These are phyloP conservation scores for Colletotrichum australisinense DNA, from an alignment of 2,329 filamentous ascomycete genomes.

Conservation along the genomic window DNA sequence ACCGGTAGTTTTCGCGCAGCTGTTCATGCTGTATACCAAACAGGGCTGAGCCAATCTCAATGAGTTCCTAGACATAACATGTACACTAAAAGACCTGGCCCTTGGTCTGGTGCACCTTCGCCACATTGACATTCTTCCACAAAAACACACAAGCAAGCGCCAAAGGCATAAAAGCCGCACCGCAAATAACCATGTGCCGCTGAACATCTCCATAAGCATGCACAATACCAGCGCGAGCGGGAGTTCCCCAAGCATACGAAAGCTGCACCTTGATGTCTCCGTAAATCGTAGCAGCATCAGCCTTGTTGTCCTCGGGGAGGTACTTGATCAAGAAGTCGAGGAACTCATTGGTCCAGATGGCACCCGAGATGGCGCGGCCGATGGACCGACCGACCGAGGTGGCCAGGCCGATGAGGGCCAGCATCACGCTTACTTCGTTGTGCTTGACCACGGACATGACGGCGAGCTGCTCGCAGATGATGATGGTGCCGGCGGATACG, in stretches of 20 bases:
- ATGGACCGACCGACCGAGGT: conserved; percentile 46
- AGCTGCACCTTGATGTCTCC: conserved; percentile 47
- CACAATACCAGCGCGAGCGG: conserved; percentile 55
- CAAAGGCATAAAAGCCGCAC: conserved; percentile 24
- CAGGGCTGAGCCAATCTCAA: too few relatives aligned
- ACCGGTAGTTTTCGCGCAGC: too few relatives aligned
- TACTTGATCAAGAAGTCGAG: conserved; percentile 48
- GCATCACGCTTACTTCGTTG: conserved; percentile 44
- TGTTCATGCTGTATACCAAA: too few relatives aligned
- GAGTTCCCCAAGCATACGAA: conserved; percentile 52
- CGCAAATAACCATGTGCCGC: conserved; percentile 50
- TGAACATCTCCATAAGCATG: conserved; percentile 60
- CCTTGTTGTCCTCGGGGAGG: conserved; percentile 54
- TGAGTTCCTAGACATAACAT: too few relatives aligned
- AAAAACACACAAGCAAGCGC: conserved; percentile 27
- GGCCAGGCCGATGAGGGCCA: conserved; percentile 46
- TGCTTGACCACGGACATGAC: conserved; percentile 47
- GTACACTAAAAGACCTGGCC: conserved; percentile 21
- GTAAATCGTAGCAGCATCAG: conserved; percentile 55
- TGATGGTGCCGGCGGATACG: conserved; percentile 49
- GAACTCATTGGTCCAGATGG: conserved; percentile 50
- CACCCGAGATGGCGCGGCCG: conserved; percentile 44
- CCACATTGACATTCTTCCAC: conserved; percentile 27
- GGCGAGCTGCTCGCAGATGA: conserved; percentile 59
- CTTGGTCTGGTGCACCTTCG: conserved; percentile 33